Conservation (phyloP, 1,139 yeast species). For the Sugiyamaella paludigena region DNA sequence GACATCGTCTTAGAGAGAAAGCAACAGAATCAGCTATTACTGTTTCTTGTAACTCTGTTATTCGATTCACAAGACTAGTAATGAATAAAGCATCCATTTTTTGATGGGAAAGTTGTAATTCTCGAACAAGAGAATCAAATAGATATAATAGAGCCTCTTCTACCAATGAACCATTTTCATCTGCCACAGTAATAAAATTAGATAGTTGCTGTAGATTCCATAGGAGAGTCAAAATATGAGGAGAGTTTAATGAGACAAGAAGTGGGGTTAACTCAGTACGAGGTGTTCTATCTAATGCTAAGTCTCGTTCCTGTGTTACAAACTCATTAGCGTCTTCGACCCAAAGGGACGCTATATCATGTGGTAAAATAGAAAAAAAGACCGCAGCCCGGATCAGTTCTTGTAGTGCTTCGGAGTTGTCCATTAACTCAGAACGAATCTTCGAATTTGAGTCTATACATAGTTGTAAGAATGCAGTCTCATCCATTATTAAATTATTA, state of each 20-base stretch:
- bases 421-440: background rate
- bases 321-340: conserved; percentile 59
- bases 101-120: conserved; percentile 13
- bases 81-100: conserved; percentile 6
- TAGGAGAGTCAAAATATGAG: conserved; percentile 12
- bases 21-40: background rate
- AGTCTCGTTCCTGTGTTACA: conserved; percentile 71
- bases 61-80: background rate
- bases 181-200: no score
- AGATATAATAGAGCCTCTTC: conserved; percentile 15
- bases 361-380: background rate
- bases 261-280: conserved; percentile 25
- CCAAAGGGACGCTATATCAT: conserved; percentile 11
- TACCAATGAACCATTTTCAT: background rate
- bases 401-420: background rate
- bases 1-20: conserved; percentile 24
- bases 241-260: conserved; percentile 11
- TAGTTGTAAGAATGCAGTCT: conserved; percentile 2
- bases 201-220: conserved; percentile 1
- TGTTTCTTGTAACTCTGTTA: conserved; percentile 1
- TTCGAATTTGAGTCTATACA: conserved; percentile 10
- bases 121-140: conserved; percentile 13
- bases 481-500: conserved; percentile 4
- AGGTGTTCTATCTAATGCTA: conserved; percentile 22
- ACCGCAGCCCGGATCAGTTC: conserved; percentile 3